Conservation (phyloP, 2,329 filamentous ascomycete species). For the Rhexocercosporidium sp. region DNA sequence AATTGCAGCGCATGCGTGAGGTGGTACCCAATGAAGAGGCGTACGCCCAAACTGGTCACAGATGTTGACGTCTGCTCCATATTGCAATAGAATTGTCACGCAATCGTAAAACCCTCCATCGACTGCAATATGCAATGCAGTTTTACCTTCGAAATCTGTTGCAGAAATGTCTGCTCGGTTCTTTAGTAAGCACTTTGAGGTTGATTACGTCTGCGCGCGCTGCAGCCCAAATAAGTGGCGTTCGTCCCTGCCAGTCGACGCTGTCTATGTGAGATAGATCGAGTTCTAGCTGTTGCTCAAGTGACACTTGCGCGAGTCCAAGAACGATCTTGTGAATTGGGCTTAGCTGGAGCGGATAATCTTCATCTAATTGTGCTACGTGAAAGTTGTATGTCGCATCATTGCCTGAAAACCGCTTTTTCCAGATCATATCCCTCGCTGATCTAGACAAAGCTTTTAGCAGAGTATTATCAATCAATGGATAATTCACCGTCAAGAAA, state of each 20-base stretch:
- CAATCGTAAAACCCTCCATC: neutral
- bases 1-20: neutral
- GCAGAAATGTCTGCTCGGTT: neutral
- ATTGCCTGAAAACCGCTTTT: neutral
- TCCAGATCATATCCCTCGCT: neutral
- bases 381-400: neutral
- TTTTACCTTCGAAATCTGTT: neutral
- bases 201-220: neutral
- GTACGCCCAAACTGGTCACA: neutral
- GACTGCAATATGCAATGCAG: neutral
- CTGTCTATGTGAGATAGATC: neutral
- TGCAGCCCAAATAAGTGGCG: conserved; percentile 8
- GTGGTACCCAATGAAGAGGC: neutral
- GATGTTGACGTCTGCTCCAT: neutral
- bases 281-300: conserved; percentile 7
- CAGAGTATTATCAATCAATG: neutral
- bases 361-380: neutral
- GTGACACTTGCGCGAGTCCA: neutral
- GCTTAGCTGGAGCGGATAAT: conserved; percentile 2
- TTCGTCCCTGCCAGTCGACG: conserved; percentile 5
- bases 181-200: neutral
- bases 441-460: neutral
- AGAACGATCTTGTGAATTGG: conserved; percentile 2
- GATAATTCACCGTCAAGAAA: neutral
- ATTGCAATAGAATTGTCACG: neutral